Base-by-base conservation (phyloP, 805 yeast genomes). In the Candida dendrica region DNA sequence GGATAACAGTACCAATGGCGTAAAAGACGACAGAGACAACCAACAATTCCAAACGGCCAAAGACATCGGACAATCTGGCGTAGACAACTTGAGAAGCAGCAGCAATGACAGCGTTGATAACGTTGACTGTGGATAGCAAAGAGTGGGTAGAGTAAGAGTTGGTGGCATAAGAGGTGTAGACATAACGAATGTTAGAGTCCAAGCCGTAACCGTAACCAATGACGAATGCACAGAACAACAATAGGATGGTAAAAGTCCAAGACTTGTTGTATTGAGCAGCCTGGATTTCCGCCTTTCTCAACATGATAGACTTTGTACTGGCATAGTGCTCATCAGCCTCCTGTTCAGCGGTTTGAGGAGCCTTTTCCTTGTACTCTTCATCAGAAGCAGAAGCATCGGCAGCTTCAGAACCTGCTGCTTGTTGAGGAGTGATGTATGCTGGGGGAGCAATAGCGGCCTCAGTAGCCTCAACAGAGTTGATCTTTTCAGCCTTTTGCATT, bases 21-120 rank as follows among this genome's bases (percentile, higher is more conserved):
- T 81, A 79, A 49, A 82, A 71, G 10, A 81, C 44, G 10, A 79
- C 63, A 1, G 81, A 66, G 8, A 72, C 56, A 16, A 74, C 34
- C 17, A 77, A 52, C 40, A 79, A 60, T 51, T 74, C 77, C 27
- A 76, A 49, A 55, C 89, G 74, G 14, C 89, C 89, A 53, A 79
- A 79, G n/a, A 72, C 66, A 56, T 81, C 86, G 9, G 84, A 71
- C 31, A 81, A 60, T 48, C 84, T 65, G 10, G 88, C 87, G 47
- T 69, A 77, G 4, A 75, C 68, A 3, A 83, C 79, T 53, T 78
- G 84, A 4, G 83, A 70, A 15, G 82, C 86, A 20, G 85, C 84
- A 37, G 77, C 83, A 39, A 78, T 71, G 33, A 81, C 84, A 26
- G 74, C 64, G 42, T 71, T 68, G 46, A 81, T 69, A 24, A 78